Evolutionary conservation across 805 yeast genomes (phyloP), one percentile per base, ranked within the genome.

Genomic region (Jamesozyma hellenica): DNA sequence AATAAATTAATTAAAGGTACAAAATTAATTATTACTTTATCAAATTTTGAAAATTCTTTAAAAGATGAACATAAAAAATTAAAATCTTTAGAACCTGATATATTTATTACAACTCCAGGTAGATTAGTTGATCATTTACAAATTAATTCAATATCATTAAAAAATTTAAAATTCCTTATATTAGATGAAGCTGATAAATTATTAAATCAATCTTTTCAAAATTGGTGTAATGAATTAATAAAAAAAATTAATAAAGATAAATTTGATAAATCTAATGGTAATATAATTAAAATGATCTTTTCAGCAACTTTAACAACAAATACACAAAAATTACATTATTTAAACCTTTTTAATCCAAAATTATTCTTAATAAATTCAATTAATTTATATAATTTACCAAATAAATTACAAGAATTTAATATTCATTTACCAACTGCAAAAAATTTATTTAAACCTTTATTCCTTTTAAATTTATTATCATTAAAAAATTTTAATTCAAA

Each of bases 291-390:
- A 49, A 68, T 90, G 58, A 71, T 92, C 3, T 86, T 92, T 54
- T 80, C 94, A 36, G 98, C 99, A 7, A 92, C 99, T 0, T 70
- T 92, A 39, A 86, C 96, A 3, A 80, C 96, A 2, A 94, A 88
- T 57, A 84, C 96, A 0, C 95, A 92, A 23, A 85, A 83, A 54
- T 65, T 92, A 41, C 72, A 90, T 8, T 72, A 75, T 34, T 68
- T 92, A 42, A 75, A 79, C 38, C 73, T 92, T 45, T 66, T 67
- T 42, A 70, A 68, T 48, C 96, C 94, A n/a, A 70, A 79, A 51
- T 60, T 92, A 35, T 61, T 56, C 41, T 66, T 84, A 31, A 77
- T 86, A 42, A 80, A 88, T 34, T 84, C 87, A 43, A 74, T 74
- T 38, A 63, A 70, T 33, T 63, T 80, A 41, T 82, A 79, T 55